phyloP scores from a whole-genome alignment of 169 alveolate genomes.

The Plasmodium chabaudi region DNA sequence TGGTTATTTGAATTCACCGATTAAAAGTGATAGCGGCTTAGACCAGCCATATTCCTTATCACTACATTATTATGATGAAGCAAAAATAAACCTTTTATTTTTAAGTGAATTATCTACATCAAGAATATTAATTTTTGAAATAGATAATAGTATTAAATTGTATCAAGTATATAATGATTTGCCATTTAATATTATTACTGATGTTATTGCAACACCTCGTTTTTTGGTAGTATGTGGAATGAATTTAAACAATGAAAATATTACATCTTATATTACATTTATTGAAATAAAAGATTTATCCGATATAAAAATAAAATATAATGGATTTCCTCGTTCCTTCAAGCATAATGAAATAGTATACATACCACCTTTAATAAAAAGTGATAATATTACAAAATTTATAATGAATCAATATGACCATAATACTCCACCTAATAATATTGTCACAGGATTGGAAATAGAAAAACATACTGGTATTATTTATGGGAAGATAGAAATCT shows the following conservation, averaged over 20 bases:
- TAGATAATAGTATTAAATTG: slow-evolving; percentile 13
- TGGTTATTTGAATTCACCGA: slow-evolving; percentile 56
- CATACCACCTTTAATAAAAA: slow-evolving; percentile 26
- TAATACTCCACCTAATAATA: not conserved
- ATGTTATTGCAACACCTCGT: slow-evolving; percentile 21
- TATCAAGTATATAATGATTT: slow-evolving; percentile 30
- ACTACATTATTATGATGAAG: slow-evolving; percentile 7
- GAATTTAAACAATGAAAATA: slow-evolving; percentile 30
- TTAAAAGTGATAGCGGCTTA: slow-evolving; percentile 55
- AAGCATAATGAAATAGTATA: slow-evolving; percentile 12
- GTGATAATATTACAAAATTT: slow-evolving; percentile 45
- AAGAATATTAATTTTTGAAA: slow-evolving; percentile 56
- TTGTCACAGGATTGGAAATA: slow-evolving; percentile 15
- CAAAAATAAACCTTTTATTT: slow-evolving; percentile 54
- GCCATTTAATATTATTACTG: slow-evolving; percentile 15
- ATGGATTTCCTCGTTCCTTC: slow-evolving; percentile 14
- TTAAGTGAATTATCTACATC: slow-evolving; percentile 72
- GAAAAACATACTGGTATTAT: slow-evolving; percentile 17
- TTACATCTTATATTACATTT: slow-evolving; percentile 37
- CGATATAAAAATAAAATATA: slow-evolving; percentile 31
- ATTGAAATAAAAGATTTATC: slow-evolving; percentile 49
- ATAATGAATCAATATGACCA: slow-evolving; percentile 12
- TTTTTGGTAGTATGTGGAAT: slow-evolving; percentile 59
- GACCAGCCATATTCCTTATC: slow-evolving; percentile 59
- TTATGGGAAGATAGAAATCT: slow-evolving; percentile 27